Evolutionary conservation across 2,329 filamentous ascomycete species (phyloP), one percentile per base, ranked within the genome.

Genomic region (Penicillium thymicola): DNA sequence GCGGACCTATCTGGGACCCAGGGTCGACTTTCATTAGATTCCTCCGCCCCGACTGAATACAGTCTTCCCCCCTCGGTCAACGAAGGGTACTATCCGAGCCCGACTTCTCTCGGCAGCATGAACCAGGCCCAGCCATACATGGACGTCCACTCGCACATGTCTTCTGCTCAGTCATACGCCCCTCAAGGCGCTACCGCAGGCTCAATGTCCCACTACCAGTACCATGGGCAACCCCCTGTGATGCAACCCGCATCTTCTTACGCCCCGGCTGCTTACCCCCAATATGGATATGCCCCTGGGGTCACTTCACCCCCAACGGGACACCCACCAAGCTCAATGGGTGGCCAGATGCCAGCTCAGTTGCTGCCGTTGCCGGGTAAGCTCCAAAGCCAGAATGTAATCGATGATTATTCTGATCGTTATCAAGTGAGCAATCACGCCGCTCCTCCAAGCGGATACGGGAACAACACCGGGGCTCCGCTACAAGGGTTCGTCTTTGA

Each of bases 111-210:
- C 59, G 66, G 71, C 69, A 80, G 73, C 76, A 96, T 97, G 92
- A 96, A 96, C 79, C 88, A 89, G 76, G 83, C 84, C 67, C 84
- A 86, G 69, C 81, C 86, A 65, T 93, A 96, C 67, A 89, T 95
- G 87, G 94, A 96, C 75, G 92, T 94, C 70, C 83, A 87, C 71
- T 79, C 82, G 67, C 89, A 94, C 75, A 87, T 95, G 80, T 89
- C 89, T 67, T 84, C 87, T 64, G 88, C 87, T 59, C 89, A 90
- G 72, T 82, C 86, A 58, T 89, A 89, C 67, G 81, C 86, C 57
- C 87, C 89, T 10, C 89, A 92, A 72, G 86, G 89, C 23, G 89
- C 89, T 44, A 88, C 90, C 14, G 89, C 91, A 0, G 81, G 86
- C 57, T 82, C 81, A 50, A 82, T 95, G 74, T 79, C 84, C 43